A percentile compares a stretch with the other conserved stretches of the same genome.
These are phyloP conservation scores for Candida smagusa DNA, from an alignment of 1,139 yeast species.

Conservation along the genomic window DNA sequence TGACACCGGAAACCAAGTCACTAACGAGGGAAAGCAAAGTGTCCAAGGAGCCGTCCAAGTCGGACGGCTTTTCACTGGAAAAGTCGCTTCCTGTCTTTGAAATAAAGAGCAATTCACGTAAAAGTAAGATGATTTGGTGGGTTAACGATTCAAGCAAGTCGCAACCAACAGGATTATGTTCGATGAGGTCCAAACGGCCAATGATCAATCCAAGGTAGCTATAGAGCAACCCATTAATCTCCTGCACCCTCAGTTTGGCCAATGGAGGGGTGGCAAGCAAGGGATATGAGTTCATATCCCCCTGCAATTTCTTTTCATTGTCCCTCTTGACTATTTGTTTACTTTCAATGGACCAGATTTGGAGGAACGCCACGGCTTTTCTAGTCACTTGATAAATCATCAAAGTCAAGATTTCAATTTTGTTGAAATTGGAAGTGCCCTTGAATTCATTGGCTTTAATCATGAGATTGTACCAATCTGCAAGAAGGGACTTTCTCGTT, in stretches of 20 bases:
- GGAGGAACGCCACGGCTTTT: slow-evolving; percentile 69
- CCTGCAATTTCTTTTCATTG: slow-evolving; percentile 33
- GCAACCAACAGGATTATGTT: slow-evolving; percentile 68
- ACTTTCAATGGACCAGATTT: slow-evolving; percentile 69
- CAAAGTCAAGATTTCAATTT: slow-evolving; percentile 67
- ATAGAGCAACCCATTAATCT: slow-evolving; percentile 66
- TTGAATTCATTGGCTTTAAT: slow-evolving; percentile 81
- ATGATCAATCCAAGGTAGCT: slow-evolving; percentile 69
- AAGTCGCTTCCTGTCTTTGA: slow-evolving; percentile 53
- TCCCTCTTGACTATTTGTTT: slow-evolving; percentile 37
- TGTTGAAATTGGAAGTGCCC: slow-evolving; percentile 62
- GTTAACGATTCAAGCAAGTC: slow-evolving; percentile 62
- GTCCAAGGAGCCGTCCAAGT: slow-evolving; percentile 56
- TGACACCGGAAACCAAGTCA: slow-evolving; percentile 63
- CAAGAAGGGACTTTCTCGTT: slow-evolving; percentile 73
- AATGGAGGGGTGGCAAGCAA: slow-evolving; percentile 56
- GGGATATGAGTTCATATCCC: slow-evolving; percentile 42
- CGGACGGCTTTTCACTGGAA: slow-evolving; percentile 38
- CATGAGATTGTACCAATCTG: slow-evolving; percentile 89
- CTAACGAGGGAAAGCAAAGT: slow-evolving; percentile 58
- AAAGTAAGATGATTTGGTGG: slow-evolving; percentile 62
- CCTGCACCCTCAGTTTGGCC: slow-evolving; percentile 70
- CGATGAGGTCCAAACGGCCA: slow-evolving; percentile 72
- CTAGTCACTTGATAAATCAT: slow-evolving; percentile 74
- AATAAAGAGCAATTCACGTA: slow-evolving; percentile 62